Evolutionary conservation across 257 asterid species (phyloP).

Genomic region (Lycium barbarum): DNA sequence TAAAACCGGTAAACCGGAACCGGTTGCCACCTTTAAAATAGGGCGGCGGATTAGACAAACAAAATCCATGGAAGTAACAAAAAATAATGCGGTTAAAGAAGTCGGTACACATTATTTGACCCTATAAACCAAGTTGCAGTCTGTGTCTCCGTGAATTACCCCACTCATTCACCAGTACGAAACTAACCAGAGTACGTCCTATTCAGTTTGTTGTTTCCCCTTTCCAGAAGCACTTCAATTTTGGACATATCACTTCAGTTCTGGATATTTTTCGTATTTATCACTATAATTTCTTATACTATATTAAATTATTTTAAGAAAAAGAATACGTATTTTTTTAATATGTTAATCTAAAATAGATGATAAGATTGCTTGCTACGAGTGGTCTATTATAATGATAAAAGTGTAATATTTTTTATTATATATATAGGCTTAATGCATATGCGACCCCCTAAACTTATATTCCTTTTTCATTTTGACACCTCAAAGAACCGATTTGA

Average conservation of each 20-base stretch:
- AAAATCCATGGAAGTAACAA: background rate
- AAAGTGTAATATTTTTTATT: too few species aligned
- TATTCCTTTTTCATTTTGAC: too few species aligned
- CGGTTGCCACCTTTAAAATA: too few species aligned
- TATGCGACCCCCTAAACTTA: too few species aligned
- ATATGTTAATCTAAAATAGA: too few species aligned
- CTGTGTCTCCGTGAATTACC: background rate
- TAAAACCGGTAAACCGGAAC: too few species aligned
- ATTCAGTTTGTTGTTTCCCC: background rate
- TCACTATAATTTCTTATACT: background rate
- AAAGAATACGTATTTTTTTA: too few species aligned
- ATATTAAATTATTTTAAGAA: background rate
- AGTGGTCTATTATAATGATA: too few species aligned
- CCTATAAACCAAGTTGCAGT: background rate
- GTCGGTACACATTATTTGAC: slow-evolving; percentile 16
- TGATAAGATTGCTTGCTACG: too few species aligned
- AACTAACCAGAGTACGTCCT: background rate
- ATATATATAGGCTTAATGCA: too few species aligned
- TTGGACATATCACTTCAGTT: background rate
- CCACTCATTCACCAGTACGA: background rate
- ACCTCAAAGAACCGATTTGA: too few species aligned
- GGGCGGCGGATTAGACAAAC: background rate
- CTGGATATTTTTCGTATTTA: background rate
- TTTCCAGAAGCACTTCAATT: background rate
- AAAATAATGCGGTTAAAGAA: background rate